A percentile compares a stretch with the other conserved stretches of the same genome.
These are phyloP conservation scores for Botrytis squamosa DNA, from an alignment of 2,329 filamentous ascomycete genomes.

Conservation along the genomic window DNA sequence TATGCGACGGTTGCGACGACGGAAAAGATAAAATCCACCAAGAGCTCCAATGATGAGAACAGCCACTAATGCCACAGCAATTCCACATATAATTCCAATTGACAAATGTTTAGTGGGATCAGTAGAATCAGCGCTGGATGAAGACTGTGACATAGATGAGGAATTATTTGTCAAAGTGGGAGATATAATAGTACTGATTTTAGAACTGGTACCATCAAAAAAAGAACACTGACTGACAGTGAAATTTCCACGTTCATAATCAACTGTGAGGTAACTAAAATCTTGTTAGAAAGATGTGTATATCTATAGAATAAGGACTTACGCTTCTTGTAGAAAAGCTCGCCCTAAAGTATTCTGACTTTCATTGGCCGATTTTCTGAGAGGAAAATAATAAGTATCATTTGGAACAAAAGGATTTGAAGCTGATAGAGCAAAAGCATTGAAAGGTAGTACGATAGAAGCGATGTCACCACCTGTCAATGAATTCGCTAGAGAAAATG, in stretches of 20 bases:
- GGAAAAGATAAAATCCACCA: neutral
- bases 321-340: conserved; percentile 43
- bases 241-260: conserved; percentile 37
- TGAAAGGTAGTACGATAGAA: conserved; percentile 34
- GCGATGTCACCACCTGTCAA: conserved; percentile 34
- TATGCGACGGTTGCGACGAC: neutral
- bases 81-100: neutral
- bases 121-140: neutral
- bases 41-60: neutral
- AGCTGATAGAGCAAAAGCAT: conserved; percentile 31
- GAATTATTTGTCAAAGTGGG: conserved; percentile 19
- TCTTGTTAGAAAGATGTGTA: conserved; percentile 4
- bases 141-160: conserved; percentile 34
- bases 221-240: conserved; percentile 34
- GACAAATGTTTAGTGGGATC: neutral
- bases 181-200: conserved; percentile 24
- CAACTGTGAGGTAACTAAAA: conserved; percentile 33
- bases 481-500: conserved; percentile 33
- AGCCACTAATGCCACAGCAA: neutral
- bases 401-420: conserved; percentile 33
- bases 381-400: conserved; percentile 49
- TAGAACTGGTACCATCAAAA: conserved; percentile 24
- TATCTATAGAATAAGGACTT: conserved; percentile 4
- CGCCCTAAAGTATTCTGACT: conserved; percentile 43
- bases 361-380: conserved; percentile 38